A percentile compares a stretch with the other conserved stretches of the same genome.
Evolutionary conservation across 371 early-diverging fungal genomes (phyloP).

Genomic region (Mucor sp.): DNA sequence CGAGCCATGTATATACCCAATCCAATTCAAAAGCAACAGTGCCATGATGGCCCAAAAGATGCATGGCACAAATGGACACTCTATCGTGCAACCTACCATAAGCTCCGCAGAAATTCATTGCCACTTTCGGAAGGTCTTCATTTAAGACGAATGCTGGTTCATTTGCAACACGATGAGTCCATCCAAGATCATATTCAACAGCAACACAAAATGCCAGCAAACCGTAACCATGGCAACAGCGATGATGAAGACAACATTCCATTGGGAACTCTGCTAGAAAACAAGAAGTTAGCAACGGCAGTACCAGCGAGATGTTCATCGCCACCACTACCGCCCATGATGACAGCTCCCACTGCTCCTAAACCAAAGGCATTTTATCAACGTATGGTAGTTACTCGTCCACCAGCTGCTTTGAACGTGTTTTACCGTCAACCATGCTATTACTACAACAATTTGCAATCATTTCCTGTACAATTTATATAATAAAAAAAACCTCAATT

Average conservation of each 20-base stretch:
- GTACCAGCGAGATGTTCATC: neutral
- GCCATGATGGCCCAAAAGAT: slow-evolving; percentile 18
- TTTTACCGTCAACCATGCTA: slow-evolving; percentile 6
- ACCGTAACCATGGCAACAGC: neutral
- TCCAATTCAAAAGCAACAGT: neutral
- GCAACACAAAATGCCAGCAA: neutral
- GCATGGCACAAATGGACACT: slow-evolving; percentile 17
- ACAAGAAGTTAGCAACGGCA: neutral
- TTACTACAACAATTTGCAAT: neutral
- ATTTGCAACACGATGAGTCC: slow-evolving; percentile 2
- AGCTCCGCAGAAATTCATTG: slow-evolving; percentile 17
- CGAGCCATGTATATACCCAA: slow-evolving; percentile 20
- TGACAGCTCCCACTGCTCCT: neutral
- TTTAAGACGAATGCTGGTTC: slow-evolving; percentile 14
- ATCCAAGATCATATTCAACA: neutral
- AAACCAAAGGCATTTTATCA: neutral
- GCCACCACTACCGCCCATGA: neutral
- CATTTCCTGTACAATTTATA: slow-evolving; percentile 10
- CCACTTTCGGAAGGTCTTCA: slow-evolving; percentile 21
- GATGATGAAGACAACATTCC: slow-evolving; percentile 20
- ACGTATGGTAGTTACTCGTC: neutral
- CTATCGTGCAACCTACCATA: slow-evolving; percentile 18
- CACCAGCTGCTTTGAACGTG: neutral
- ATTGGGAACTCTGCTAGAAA: slow-evolving; percentile 13
- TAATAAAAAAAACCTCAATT: neutral